Evolutionary conservation across 1,284 basidiomycete species (phyloP).

Genomic region (Stereum hirsutum): DNA sequence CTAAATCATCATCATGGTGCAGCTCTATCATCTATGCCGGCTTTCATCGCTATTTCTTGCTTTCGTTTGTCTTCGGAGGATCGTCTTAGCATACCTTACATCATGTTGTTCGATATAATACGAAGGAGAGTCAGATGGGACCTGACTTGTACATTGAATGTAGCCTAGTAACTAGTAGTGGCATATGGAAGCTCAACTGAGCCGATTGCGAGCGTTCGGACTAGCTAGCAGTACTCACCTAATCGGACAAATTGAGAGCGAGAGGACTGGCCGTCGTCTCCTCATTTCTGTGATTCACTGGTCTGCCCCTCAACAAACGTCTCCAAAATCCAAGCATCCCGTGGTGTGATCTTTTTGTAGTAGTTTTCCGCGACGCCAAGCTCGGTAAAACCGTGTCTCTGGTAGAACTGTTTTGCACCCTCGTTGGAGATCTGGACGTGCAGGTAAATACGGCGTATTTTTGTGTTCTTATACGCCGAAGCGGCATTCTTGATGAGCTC

Average conservation of each 20-base stretch:
- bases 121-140: not conserved
- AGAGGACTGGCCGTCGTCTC: constrained; percentile 3
- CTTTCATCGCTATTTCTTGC: too few species aligned
- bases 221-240: not conserved
- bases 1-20: too few species aligned
- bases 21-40: too few species aligned
- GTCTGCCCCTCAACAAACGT: constrained; percentile 26
- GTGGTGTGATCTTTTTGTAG: constrained; percentile 75
- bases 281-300: not conserved
- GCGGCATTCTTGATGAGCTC: constrained; percentile 58
- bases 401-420: constrained; percentile 69
- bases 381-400: constrained; percentile 66
- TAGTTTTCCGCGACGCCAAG: constrained; percentile 56
- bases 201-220: too few species aligned
- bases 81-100: too few species aligned
- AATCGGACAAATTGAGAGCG: too few species aligned
- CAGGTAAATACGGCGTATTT: constrained; percentile 61
- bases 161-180: constrained; percentile 7
- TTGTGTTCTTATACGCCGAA: constrained; percentile 40
- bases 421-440: constrained; percentile 73
- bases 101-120: not conserved
- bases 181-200: not conserved
- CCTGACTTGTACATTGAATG: constrained; percentile 1
- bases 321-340: constrained; percentile 75
- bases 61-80: too few species aligned